These are phyloP conservation scores for Erodium texanum DNA, from an alignment of 441 rosid genomes.

Conservation along the genomic window DNA sequence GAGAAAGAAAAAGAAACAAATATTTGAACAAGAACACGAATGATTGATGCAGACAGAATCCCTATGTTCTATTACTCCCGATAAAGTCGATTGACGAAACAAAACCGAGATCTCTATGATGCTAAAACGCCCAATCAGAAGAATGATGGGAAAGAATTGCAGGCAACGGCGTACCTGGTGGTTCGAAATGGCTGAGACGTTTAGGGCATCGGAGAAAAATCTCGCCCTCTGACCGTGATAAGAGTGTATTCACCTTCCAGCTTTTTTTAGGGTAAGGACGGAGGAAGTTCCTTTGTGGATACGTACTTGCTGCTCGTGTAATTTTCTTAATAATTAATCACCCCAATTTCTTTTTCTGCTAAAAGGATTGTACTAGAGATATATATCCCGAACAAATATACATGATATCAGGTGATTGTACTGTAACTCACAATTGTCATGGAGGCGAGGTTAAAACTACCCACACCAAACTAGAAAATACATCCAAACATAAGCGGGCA, in stretches of 20 bases:
- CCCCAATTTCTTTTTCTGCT: not conserved
- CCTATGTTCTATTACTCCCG: not conserved
- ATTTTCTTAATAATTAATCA: not conserved
- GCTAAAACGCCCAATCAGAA: not conserved
- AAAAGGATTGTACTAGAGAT: too few species aligned
- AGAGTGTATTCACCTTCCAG: not conserved
- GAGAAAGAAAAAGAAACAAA: not conserved
- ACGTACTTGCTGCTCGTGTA: not conserved
- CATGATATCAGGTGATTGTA: too few species aligned
- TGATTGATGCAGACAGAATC: not conserved
- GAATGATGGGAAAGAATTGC: not conserved
- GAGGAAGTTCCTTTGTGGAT: not conserved
- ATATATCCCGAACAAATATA: too few species aligned
- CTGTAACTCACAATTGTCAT: too few species aligned
- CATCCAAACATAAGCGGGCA: too few species aligned
- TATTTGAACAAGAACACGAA: not conserved
- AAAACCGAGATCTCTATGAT: slow-evolving; percentile 2
- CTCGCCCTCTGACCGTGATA: not conserved
- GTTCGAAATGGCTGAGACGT: not conserved
- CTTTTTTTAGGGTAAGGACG: not conserved
- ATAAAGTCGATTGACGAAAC: not conserved
- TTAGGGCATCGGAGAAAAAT: slow-evolving; percentile 10
- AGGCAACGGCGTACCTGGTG: slow-evolving; percentile 3
- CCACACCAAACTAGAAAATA: too few species aligned
- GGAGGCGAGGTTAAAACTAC: too few species aligned